Evolutionary conservation across 768 basidiomycete species (phyloP), one percentile per base, ranked within the genome.

Genomic region (Strobilomyces dryophilus): DNA sequence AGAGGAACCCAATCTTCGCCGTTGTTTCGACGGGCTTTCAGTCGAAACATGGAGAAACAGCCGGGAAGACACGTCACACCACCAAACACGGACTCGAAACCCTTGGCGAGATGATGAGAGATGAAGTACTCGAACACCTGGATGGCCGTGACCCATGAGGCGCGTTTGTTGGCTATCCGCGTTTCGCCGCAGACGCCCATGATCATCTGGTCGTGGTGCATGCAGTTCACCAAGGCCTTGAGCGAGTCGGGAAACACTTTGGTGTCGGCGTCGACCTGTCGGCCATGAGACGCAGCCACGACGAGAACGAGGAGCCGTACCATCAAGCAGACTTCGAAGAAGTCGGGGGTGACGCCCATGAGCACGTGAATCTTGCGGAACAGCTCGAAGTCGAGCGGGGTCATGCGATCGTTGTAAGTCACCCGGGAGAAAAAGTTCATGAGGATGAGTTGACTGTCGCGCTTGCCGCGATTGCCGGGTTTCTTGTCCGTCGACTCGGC

Each of bases 351-450:
- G 9, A 98, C 92, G n/a, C 97, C 95, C 91, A 97, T 98, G 32
- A 99, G 79, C 29, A 87, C 79, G 62, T 98, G 94, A 4, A 93
- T 84, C 76, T 98, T 98, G 48, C 97, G 84, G 79, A 99, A 99
- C 34, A 99, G 77, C 73, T 99, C 97, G 66, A 92, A 99, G 68
- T 99, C 97, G 62, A 99, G 80, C 8, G 97, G 97, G 26, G 82
- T 82, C 95, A 99, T 98, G 54, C 95, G 89, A 68, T 99, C 97
- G 70, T 99, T 98, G 73, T 98, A 99, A 17, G 97, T 99, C 62
- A 99, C 97, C 43, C 92, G 85, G 45, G 93, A 95, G 76, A 98
- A 98, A 71, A 99, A 99, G 74, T 98, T 97, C 97, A 99, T 99
- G 63, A 99, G 80, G 65, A 99, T 91, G 59, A 99, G 85, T 68